Evolutionary conservation across 345 rosid genomes (phyloP), one percentile per base, ranked within the genome.

Genomic region (Clarkia xantiana): DNA sequence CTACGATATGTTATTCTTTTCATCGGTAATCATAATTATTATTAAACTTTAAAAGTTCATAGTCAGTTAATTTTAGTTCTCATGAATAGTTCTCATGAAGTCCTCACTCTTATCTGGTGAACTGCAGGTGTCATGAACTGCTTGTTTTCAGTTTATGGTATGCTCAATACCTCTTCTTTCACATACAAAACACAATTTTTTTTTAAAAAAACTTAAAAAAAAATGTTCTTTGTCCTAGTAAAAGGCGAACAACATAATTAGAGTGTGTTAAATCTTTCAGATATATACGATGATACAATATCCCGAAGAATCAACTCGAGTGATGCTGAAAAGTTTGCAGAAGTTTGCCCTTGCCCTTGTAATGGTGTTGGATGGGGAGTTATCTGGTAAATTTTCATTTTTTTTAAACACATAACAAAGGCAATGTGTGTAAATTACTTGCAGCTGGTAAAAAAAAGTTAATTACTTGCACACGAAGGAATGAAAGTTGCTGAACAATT

Each of bases 291-390:
- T 60, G 97, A 90, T 62, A 65, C 86, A 51, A 86, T 86, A 76
- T 86, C 97, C 38, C 79, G 96, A 69, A 83, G 97, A 65, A 82
- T 86, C 40, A 20, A 86, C 67, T 74, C 94, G 11, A 86, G 97
- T 4, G 96, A 90, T 61, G 97, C 97, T 55, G 97, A 90, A 81
- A 90, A 90, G 69, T 90, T 90, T 66, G 97, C 97, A 15, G 97
- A 86, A 78, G 60, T 81, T 50, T 90, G 97, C 54, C 97, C 93
- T 18, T 86, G 96, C 70, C 85, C 85, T 49, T 90, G 97, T 58
- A 86, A 53, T 52, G 97, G 97, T 62, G 80, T 74, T 67, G 90
- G 88, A 54, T 90, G 97, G 97, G 97, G 97, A 55, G 64, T 86
- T 45, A 81, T 90, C 52, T 90, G 97, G 97, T 90, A 44, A 68